Evolutionary conservation across 352 stramenopile genomes (phyloP).

Genomic region (Phytophthora fragariaefolia): DNA sequence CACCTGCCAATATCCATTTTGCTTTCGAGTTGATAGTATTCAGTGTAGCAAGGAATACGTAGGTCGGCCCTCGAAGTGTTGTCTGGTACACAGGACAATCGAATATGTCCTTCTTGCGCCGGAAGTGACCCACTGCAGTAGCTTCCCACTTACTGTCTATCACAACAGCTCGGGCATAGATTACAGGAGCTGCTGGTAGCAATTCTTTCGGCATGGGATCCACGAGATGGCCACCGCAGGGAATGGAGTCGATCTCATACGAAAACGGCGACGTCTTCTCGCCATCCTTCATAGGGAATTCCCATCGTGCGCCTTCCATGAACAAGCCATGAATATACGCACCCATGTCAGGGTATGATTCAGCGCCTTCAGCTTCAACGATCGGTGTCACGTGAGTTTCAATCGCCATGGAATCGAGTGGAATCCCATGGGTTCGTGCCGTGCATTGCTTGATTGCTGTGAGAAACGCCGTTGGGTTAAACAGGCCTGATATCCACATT

Average conservation of each 20-base stretch:
- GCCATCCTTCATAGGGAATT: conserved; percentile 65
- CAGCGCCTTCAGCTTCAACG: conserved; percentile 52
- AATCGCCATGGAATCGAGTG: conserved; percentile 94
- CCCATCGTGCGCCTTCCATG: conserved; percentile 95
- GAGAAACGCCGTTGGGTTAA: conserved; percentile 86
- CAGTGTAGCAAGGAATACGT: conserved; percentile 96
- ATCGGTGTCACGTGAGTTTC: conserved; percentile 94
- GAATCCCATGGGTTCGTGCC: conserved; percentile 81
- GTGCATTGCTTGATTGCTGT: conserved; percentile 89
- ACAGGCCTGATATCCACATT: conserved; percentile 84
- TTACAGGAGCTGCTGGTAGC: conserved; percentile 83
- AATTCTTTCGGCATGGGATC: conserved; percentile 95
- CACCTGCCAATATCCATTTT: conserved; percentile 94
- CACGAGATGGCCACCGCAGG: conserved; percentile 85
- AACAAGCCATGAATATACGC: conserved; percentile 95
- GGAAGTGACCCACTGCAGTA: conserved; percentile 94
- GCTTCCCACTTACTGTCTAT: conserved; percentile 94
- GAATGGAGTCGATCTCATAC: conserved; percentile 88
- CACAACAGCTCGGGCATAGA: conserved; percentile 95
- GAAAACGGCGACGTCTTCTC: conserved; percentile 81
- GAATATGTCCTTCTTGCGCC: conserved; percentile 88
- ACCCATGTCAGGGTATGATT: conserved; percentile 84
- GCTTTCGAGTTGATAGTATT: conserved; percentile 78
- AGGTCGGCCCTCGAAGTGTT: conserved; percentile 94
- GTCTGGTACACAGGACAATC: conserved; percentile 97